Evolutionary conservation across 768 basidiomycete species (phyloP).

Genomic region (Rhizopogon salebrosus): DNA sequence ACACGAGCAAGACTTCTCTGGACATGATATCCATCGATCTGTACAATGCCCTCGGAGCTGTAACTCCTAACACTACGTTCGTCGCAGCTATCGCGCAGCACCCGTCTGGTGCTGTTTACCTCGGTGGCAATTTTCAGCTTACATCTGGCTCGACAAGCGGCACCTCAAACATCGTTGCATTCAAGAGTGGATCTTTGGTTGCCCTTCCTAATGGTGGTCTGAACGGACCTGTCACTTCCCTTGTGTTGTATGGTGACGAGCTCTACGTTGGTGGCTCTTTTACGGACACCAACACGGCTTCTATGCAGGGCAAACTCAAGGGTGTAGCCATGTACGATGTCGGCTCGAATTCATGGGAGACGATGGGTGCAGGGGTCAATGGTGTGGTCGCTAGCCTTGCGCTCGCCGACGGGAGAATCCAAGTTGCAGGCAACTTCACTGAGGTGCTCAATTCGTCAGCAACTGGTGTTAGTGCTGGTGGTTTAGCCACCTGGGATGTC

Average conservation of each 20-base stretch:
- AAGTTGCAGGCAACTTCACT: slow-evolving; percentile 77
- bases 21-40: slow-evolving; percentile 61
- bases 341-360: slow-evolving; percentile 54
- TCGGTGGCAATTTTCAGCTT: slow-evolving; percentile 75
- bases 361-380: slow-evolving; percentile 70
- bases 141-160: slow-evolving; percentile 50
- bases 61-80: slow-evolving; percentile 27
- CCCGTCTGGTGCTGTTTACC: slow-evolving; percentile 57
- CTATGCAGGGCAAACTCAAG: slow-evolving; percentile 45
- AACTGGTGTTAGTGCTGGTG: slow-evolving; percentile 37
- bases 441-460: slow-evolving; percentile 33
- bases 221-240: slow-evolving; percentile 69
- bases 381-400: slow-evolving; percentile 66
- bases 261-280: slow-evolving; percentile 91
- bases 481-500: slow-evolving; percentile 76
- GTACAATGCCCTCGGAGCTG: slow-evolving; percentile 54
- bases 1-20: slow-evolving; percentile 62
- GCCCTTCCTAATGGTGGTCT: slow-evolving; percentile 63
- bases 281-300: slow-evolving; percentile 54
- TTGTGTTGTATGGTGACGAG: slow-evolving; percentile 56
- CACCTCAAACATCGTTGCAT: slow-evolving; percentile 67
- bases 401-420: slow-evolving; percentile 44
- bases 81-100: slow-evolving; percentile 61
- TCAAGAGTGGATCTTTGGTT: slow-evolving; percentile 52
- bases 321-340: slow-evolving; percentile 74